Evolutionary conservation across 164 flowering plant genomes (phyloP), one percentile per base, ranked within the genome.

Genomic region (Cinnamomum chago): DNA sequence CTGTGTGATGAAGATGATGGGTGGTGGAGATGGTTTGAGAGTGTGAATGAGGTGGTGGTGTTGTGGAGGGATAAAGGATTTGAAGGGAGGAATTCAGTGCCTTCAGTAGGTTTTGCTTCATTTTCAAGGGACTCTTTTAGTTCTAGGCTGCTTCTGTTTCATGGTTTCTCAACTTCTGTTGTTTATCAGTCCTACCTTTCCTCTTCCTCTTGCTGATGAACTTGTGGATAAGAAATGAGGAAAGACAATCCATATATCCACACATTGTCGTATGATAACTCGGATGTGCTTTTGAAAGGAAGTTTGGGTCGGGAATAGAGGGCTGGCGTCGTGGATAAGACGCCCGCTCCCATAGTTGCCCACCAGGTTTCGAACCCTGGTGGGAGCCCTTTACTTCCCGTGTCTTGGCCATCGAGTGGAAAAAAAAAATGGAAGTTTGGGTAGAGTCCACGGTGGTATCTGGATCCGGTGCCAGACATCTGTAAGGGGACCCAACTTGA

Each of bases 21-120:
- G 50, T 51, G 22, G 24, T 33, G 67, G 74, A 15, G 62, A 68
- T 50, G 50, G 3, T 47, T 55, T 77, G 84, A 52, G 58, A 23
- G 33, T 75, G 79, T 52, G 76, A 70, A 72, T 25, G 52, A 25
- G 12, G 69, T 55, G 77, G 23, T 72, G 72, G 51, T 23, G 70
- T 1, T 65, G 73, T 58, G 5, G 75, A 70, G 20, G 71, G 74
- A 14, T 72, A 68, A 20, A 52, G 75, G 73, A 72, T 28, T 58
- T 74, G 86, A 68, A 71, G 55, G 5, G 81, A 50, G 3, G 76
- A 62, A 64, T 72, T 68, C 75, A 58, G 76, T 14, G 52, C 27
- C 69, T 58, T 66, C 0, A 22, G 68, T n/a, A 62, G 58, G 40
- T 70, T 77, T 15, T 75, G 79, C 70, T 50, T 80, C 83, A 76